A percentile compares a stretch with the other conserved stretches of the same genome.
Evolutionary conservation across 805 yeast genomes (phyloP).

Genomic region (Naumovozyma castellii): DNA sequence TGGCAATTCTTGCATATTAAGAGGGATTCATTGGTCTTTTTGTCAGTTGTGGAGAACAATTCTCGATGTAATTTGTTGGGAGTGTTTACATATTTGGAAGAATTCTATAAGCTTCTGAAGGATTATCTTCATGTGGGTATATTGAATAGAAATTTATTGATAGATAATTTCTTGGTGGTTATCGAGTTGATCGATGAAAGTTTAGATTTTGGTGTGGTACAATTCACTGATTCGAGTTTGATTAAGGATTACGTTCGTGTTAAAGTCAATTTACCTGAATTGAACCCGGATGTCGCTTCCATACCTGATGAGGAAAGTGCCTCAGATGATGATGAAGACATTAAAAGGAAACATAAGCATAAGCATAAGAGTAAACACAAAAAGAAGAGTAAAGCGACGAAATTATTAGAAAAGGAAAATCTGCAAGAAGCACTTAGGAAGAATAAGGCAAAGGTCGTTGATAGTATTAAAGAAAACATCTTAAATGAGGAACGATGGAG

Average conservation of each 20-base stretch:
- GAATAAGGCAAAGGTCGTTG: background rate
- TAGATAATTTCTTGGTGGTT: constrained; percentile 64
- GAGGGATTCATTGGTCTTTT: constrained; percentile 20
- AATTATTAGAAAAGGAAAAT: background rate
- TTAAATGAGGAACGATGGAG: background rate
- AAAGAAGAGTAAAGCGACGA: too few relatives aligned
- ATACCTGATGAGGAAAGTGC: constrained; percentile 9
- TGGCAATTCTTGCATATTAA: constrained; percentile 18
- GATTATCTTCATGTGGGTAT: constrained; percentile 17
- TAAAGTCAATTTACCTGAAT: constrained; percentile 34
- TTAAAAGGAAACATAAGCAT: constrained; percentile 1
- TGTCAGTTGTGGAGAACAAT: constrained; percentile 15
- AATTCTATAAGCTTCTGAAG: constrained; percentile 19
- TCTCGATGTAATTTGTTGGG: constrained; percentile 13
- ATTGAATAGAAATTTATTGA: constrained; percentile 49
- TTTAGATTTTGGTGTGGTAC: constrained; percentile 83
- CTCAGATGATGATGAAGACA: constrained; percentile 6
- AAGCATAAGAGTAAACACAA: constrained; percentile 2
- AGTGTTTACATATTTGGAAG: constrained; percentile 19
- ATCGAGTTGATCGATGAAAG: constrained; percentile 84
- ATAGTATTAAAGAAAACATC: background rate
- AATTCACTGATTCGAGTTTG: constrained; percentile 69
- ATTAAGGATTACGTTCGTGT: constrained; percentile 69
- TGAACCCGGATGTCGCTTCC: background rate
- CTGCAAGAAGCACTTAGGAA: background rate